Evolutionary conservation across 768 basidiomycete genomes (phyloP).

Genomic region (Amanita rimosa): DNA sequence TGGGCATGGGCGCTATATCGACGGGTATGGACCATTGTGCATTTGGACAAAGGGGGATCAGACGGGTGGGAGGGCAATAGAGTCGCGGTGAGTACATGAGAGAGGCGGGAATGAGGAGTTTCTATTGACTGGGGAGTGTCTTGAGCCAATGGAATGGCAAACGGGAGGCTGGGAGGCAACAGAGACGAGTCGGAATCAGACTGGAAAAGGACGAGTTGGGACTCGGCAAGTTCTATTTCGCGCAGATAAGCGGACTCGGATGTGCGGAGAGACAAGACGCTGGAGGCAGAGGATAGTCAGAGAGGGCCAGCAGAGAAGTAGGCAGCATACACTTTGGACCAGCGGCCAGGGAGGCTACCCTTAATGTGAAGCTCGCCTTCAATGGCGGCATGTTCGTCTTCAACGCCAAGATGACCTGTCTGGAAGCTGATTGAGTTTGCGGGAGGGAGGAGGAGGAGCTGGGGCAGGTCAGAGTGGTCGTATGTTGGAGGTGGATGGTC

Average conservation of each 20-base stretch:
- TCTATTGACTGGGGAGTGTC: constrained; percentile 81
- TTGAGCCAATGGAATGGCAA: constrained; percentile 65
- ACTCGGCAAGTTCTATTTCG: constrained; percentile 55
- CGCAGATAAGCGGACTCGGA: constrained; percentile 50
- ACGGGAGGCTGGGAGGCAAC: constrained; percentile 60
- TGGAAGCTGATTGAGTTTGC: constrained; percentile 69
- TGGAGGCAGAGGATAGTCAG: constrained; percentile 16
- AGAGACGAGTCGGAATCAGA: constrained; percentile 21
- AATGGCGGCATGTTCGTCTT: constrained; percentile 71
- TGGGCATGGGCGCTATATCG: constrained; percentile 61
- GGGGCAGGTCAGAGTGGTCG: constrained; percentile 24
- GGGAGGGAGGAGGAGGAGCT: constrained; percentile 68
- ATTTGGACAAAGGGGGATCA: constrained; percentile 34
- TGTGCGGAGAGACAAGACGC: constrained; percentile 55
- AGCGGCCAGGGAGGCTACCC: constrained; percentile 43
- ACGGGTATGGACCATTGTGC: constrained; percentile 57
- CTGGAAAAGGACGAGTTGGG: constrained; percentile 44
- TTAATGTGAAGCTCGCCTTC: constrained; percentile 87
- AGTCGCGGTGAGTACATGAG: constrained; percentile 58
- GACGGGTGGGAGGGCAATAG: constrained; percentile 39
- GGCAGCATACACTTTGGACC: constrained; percentile 49
- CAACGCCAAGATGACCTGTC: constrained; percentile 76
- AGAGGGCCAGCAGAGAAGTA: constrained; percentile 7
- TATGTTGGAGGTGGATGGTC: constrained; percentile 10
- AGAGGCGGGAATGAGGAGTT: constrained; percentile 62